Conservation (phyloP, 2,329 filamentous ascomycete genomes). For the Colletotrichum incanum region DNA sequence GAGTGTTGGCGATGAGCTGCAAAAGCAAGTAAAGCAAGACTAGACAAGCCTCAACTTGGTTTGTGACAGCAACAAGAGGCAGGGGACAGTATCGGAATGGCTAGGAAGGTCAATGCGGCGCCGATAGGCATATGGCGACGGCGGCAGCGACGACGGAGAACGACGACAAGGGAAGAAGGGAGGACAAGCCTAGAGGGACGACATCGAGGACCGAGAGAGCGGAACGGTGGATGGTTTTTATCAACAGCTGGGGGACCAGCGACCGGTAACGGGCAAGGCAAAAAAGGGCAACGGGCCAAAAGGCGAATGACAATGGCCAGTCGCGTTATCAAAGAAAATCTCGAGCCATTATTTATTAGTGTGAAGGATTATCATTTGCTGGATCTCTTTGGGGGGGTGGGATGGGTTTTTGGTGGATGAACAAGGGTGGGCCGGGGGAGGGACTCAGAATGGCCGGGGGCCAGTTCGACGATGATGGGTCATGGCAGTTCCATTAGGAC, state of each 20-base stretch:
- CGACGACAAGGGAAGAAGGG: conserved; percentile 9
- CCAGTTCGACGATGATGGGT: neutral
- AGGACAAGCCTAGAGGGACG: conserved; percentile 22
- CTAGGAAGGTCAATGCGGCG: neutral
- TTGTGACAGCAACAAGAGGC: neutral
- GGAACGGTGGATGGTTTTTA: conserved; percentile 36
- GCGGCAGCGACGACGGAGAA: conserved; percentile 9
- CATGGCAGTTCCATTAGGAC: neutral
- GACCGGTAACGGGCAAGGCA: conserved; percentile 9
- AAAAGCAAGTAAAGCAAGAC: conserved; percentile 32
- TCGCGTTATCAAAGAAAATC: conserved; percentile 39
- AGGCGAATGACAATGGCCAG: conserved; percentile 16
- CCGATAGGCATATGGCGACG: conserved; percentile 12
- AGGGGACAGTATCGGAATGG: neutral
- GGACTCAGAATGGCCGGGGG: neutral
- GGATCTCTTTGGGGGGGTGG: conserved; percentile 34
- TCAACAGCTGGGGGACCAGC: conserved; percentile 16
- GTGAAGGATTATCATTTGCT: conserved; percentile 43
- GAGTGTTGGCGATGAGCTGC: neutral
- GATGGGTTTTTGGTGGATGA: conserved; percentile 6
- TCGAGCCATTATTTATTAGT: conserved; percentile 43
- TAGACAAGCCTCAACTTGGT: conserved; percentile 21
- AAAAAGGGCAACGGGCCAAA: conserved; percentile 8
- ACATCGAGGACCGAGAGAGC: conserved; percentile 5
- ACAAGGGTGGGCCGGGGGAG: neutral